Evolutionary conservation across 2,329 filamentous ascomycete genomes (phyloP), one percentile per base, ranked within the genome.

Genomic region (Neonectria faginata): DNA sequence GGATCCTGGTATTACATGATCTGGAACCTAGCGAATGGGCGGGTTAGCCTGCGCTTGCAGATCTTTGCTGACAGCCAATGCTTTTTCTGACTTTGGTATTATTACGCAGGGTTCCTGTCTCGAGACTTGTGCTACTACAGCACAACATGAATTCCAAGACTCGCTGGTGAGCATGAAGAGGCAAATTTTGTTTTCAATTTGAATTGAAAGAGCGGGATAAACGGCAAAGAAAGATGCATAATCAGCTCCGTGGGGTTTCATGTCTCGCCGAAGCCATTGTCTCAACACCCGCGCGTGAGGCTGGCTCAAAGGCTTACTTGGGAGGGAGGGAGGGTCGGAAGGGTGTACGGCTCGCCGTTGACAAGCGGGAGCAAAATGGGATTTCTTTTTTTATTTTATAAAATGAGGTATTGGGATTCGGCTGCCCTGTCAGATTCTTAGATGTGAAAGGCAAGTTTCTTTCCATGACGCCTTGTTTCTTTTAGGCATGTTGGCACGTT

Each of bases 1-100:
- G 44, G 48, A 58, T 51, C 67, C 56, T 33, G 52, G 67, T 72
- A 48, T 54, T 67, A 70, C 63, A 45, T 57, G 61, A 70, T 69
- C 68, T 65, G 51, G 51, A 57, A 67, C 57, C 48, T 39, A 44
- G 47, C 53, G 20, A 64, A 68, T 72, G 60, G 48, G 59, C 57
- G 51, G 56, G 57, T 51, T 47, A 10, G 42, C 18, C 22, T 61
- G 66, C 61, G 55, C 50, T 47, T 42, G 44, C 42, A 65, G 64
- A 72, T 65, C 60, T 44, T 44, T 27, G 64, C 66, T 67, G 63
- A 48, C 66, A 51, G 53, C 57, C 47, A 42, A 44, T 67, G 50
- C 50, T 56, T 59, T 47, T 53, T 52, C 42, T 41, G 31, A 47
- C 39, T 52, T 45, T 42, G 48, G 57, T 50, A 54, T 50, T 31